Base-by-base conservation (phyloP, 768 basidiomycete species). In the Phlebiopsis flavidoalba region DNA sequence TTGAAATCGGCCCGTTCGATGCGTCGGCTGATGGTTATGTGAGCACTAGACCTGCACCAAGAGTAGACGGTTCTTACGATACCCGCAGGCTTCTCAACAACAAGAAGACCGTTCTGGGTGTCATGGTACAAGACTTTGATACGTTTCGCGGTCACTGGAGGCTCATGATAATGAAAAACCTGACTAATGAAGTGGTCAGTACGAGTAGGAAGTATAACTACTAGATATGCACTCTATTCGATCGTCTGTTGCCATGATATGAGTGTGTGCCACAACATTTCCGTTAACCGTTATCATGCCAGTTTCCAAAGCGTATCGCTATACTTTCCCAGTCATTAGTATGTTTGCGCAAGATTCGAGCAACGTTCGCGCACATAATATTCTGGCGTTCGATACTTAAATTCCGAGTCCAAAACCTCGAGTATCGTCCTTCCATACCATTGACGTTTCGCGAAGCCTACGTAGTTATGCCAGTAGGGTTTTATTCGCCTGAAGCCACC, bases 261-360 rank as follows among this genome's bases (percentile, higher is more conserved):
- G 88, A 58, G 89, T 85, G 4, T 91, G 88, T 33, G 77, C 80
- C 1, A 93, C 94, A n/a, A 86, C 76, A 52, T 84, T 82, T 17
- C 94, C 95, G 68, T 99, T 98, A 60, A 99, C 83, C 7, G 91
- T 93, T 8, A 94, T 95, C n/a, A 96, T 91, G 2, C 96, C 96
- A 2, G 93, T 91, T 66, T 93, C 86, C 17, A 97, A 75, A 0
- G 87, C 87, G 63, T 86, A 87, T 64, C 80, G 73, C 86, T 88
- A 60, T 33, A 22, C 58, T 55, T 56, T 46, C 40, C 1, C 6
- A 31, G 26, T 31, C 26, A 37, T n/a, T 15, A 11, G 31, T 51
- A 50, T 22, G 46, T 22, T 17, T 60, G 49, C 37, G 52, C 8
- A 3, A 45, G n/a, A 31, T 21, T 31, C 24, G 11, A 15, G 12